These are phyloP conservation scores for Symmetrospora coprosmae DNA, from an alignment of 768 basidiomycete species.

Conservation along the genomic window DNA sequence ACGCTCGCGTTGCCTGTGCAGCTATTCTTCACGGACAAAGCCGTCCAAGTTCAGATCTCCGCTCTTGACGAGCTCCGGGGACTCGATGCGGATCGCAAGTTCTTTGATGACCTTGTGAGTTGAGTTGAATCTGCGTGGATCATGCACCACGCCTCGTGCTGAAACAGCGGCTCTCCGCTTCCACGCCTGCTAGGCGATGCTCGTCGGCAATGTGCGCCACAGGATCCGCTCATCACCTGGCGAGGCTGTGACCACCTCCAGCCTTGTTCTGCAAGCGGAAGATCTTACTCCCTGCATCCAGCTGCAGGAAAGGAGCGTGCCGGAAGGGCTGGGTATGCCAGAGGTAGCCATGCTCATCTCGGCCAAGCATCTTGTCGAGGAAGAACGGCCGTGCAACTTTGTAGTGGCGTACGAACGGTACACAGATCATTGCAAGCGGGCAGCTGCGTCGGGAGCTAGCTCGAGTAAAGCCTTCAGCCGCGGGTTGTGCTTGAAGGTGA, in stretches of 20 bases:
- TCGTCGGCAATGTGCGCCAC: too few relatives aligned
- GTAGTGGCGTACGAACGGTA: slow-evolving; percentile 66
- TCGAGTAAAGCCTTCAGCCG: slow-evolving; percentile 4
- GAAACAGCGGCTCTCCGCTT: too few relatives aligned
- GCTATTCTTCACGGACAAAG: not conserved
- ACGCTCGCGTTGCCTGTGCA: not conserved
- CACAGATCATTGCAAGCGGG: slow-evolving; percentile 23
- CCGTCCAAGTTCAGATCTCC: not conserved
- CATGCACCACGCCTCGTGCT: too few relatives aligned
- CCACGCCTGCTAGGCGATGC: too few relatives aligned
- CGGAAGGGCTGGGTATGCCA: slow-evolving; percentile 34
- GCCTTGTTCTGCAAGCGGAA: slow-evolving; percentile 37
- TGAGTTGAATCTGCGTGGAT: too few relatives aligned
- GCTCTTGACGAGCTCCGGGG: not conserved
- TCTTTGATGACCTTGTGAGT: slow-evolving; percentile 13
- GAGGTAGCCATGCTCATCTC: slow-evolving; percentile 61
- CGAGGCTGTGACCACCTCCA: too few relatives aligned
- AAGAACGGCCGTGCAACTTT: slow-evolving; percentile 77
- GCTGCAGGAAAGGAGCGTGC: not conserved
- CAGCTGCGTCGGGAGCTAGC: slow-evolving; percentile 15
- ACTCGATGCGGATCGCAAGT: not conserved
- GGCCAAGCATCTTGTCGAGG: slow-evolving; percentile 58
- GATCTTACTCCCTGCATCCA: slow-evolving; percentile 50
- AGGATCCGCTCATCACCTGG: too few relatives aligned
- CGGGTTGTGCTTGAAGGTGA: slow-evolving; percentile 10